Evolutionary conservation across 176 grass and related monocot genomes (phyloP).

Genomic region (Rhynchospora breviuscula): DNA sequence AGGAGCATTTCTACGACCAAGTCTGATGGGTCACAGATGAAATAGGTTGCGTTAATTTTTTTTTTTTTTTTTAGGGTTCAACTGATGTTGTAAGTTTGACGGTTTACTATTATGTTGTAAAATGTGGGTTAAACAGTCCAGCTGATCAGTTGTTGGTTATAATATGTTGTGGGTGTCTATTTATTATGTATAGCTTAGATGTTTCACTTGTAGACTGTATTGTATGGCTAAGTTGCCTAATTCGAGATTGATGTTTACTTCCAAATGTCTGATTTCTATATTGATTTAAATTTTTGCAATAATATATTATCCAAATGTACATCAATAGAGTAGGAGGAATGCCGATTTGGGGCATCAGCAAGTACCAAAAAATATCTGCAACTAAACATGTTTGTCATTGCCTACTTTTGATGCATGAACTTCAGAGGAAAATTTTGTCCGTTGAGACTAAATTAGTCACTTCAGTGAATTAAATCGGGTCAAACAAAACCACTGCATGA

Average conservation of each 20-base stretch:
- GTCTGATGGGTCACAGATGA: slow-evolving; percentile 44
- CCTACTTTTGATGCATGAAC: not conserved
- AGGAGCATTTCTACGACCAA: slow-evolving; percentile 33
- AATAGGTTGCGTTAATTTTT: slow-evolving; percentile 11
- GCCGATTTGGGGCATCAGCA: not conserved
- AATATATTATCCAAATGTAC: not conserved
- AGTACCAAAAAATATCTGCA: not conserved
- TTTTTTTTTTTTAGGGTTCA: not conserved
- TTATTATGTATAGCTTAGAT: slow-evolving; percentile 32
- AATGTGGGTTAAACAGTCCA: not conserved
- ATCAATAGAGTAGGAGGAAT: not conserved
- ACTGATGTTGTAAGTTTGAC: slow-evolving; percentile 30
- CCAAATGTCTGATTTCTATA: slow-evolving; percentile 7
- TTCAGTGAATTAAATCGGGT: not conserved
- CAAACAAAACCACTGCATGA: not conserved
- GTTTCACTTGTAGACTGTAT: slow-evolving; percentile 6
- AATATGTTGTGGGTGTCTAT: not conserved
- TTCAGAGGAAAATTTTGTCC: not conserved
- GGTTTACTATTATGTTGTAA: not conserved
- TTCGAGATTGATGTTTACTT: not conserved
- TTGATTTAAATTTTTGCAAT: not conserved
- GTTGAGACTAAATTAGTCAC: not conserved
- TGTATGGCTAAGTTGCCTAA: not conserved
- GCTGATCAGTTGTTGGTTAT: slow-evolving; percentile 16
- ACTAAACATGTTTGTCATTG: not conserved